Evolutionary conservation across 2,329 filamentous ascomycete genomes (phyloP).

Genomic region (Cladophialophora psammophila): DNA sequence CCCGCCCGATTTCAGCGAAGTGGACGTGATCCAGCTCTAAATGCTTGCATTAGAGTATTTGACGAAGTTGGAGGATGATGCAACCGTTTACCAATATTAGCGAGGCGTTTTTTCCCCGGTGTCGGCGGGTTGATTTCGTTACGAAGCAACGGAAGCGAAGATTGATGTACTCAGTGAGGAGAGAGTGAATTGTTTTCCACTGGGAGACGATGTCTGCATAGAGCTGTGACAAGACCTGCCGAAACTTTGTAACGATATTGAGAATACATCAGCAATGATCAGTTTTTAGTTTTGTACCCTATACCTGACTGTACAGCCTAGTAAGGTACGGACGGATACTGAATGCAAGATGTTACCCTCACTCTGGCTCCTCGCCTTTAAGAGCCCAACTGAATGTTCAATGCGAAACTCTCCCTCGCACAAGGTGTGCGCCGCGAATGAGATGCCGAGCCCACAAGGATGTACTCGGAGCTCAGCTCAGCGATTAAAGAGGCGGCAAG

Average conservation of each 20-base stretch:
- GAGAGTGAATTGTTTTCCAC: neutral
- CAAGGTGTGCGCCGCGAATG: too few relatives aligned
- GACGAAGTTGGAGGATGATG: neutral
- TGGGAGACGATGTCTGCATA: neutral
- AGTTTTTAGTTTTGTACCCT: neutral
- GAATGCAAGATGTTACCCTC: too few relatives aligned
- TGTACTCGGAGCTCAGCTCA: too few relatives aligned
- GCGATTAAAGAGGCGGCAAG: too few relatives aligned
- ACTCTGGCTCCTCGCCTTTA: too few relatives aligned
- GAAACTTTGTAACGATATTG: neutral
- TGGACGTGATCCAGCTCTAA: slow-evolving; percentile 82
- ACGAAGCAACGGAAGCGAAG: neutral
- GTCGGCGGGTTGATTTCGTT: neutral
- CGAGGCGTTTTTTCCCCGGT: neutral
- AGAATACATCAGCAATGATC: neutral
- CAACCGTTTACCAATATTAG: neutral
- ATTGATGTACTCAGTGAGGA: neutral
- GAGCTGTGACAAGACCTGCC: neutral
- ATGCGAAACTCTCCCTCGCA: too few relatives aligned
- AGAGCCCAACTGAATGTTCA: too few relatives aligned
- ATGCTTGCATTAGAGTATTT: neutral
- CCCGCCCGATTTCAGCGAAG: slow-evolving; percentile 87
- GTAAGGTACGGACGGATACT: too few relatives aligned
- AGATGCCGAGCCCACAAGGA: too few relatives aligned
- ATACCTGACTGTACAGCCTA: too few relatives aligned